Base-by-base conservation (phyloP, 768 basidiomycete genomes). In the Boletus barrowsii region DNA sequence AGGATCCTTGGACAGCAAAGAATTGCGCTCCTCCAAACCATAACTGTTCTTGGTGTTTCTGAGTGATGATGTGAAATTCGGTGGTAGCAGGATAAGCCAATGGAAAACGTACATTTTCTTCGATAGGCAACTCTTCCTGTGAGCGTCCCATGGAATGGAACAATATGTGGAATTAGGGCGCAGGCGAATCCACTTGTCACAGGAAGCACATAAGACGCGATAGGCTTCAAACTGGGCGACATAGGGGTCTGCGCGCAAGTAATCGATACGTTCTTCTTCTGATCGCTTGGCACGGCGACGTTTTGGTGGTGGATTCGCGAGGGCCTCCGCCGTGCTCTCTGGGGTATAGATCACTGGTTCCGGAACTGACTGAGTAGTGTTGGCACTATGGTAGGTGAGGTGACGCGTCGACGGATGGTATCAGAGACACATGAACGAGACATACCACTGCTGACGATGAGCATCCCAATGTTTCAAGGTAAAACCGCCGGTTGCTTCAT, bases 81-180 rank as follows among this genome's bases (percentile, higher is more conserved):
- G 42, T 50, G 51, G 44, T 10, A 46, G 29, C 47, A 42, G 50
- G 43, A 56, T 32, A 49, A 55, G 29, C 39, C 7, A 49, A 20
- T 42, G 47, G 61, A 55, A 37, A 41, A 37, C 84, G 56, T 65
- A 87, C 88, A 83, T 79, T 68, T 88, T 87, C 74, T 88, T 90
- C 2, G 87, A 83, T 43, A 91, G 71, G 70, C 88, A 90, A 65
- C 86, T 88, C 73, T 89, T 90, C 40, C 89, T 75, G 64, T 91
- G 89, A 4, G 89, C 88, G 65, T 90, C 88, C 89, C 89, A 91
- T 0, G 89, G 89, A 50, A 91, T 90, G n/a, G 84, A 87, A 63
- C 89, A 92, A 62, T 90, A 92, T 0, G 88, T 90, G 50, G 88
- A 90, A 67, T 92, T 92, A 42, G 88, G 88, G 9, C 89, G 79